phyloP scores from a whole-genome alignment of 169 alveolate species.

The Plasmodium knowlesi region DNA sequence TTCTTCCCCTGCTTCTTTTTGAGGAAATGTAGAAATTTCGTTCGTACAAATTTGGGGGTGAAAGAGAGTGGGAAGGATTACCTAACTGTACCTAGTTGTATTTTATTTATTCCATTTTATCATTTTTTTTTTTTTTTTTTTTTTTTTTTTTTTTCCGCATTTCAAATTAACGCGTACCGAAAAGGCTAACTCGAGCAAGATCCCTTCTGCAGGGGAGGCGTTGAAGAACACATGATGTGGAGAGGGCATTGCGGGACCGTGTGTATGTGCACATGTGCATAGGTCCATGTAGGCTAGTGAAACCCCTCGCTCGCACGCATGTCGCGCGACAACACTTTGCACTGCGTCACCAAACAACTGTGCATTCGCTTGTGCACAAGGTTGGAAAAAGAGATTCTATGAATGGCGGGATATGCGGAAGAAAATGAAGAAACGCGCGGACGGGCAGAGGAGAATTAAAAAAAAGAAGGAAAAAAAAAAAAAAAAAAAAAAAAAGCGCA shows the following conservation, averaged over 20 bases:
- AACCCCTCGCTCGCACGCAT: not conserved
- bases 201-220: not conserved
- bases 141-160: not conserved
- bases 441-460: not conserved
- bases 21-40: not conserved
- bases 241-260: not conserved
- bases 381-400: not conserved
- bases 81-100: not conserved
- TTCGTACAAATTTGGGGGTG: not conserved
- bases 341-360: not conserved
- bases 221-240: not conserved
- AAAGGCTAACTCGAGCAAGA: not conserved
- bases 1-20: not conserved
- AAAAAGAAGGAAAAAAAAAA: not conserved
- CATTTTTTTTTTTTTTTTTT: not conserved
- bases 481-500: not conserved
- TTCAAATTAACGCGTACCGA: not conserved
- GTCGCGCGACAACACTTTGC: not conserved
- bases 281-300: not conserved
- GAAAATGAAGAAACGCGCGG: not conserved
- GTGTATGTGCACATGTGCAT: not conserved
- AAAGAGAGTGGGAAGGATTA: not conserved
- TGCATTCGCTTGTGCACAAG: not conserved
- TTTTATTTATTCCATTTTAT: not conserved
- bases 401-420: not conserved